Conservation (phyloP, 192 early-diverging fungal species). For the Gryganskiella cystojenkinii region DNA sequence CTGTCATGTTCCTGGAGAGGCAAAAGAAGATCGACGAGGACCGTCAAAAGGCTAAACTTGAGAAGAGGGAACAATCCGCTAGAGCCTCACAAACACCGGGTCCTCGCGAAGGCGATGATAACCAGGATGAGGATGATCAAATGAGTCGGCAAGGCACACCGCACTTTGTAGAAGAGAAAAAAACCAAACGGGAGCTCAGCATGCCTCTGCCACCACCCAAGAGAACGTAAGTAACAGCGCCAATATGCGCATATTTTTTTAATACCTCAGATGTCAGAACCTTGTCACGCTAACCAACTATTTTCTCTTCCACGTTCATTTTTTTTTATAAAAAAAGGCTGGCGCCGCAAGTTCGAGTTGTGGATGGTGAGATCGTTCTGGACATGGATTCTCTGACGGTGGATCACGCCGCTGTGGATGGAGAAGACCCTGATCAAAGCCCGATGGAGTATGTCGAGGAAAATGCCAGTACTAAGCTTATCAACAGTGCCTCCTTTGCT, state of each 20-base stretch:
- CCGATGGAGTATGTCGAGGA: slow-evolving; percentile 54
- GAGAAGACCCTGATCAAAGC: slow-evolving; percentile 13
- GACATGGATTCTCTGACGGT: slow-evolving; percentile 44
- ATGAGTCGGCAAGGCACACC: background rate
- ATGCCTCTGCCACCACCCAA: no score
- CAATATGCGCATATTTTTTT: no score
- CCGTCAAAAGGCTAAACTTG: slow-evolving; percentile 16
- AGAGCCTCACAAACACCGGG: slow-evolving; percentile 5
- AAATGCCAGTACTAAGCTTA: slow-evolving; percentile 38
- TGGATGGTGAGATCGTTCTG: slow-evolving; percentile 46
- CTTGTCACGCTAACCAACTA: background rate
- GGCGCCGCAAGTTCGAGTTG: slow-evolving; percentile 47
- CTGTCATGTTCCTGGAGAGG: slow-evolving; percentile 18
- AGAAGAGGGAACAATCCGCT: slow-evolving; percentile 9
- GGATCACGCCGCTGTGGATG: slow-evolving; percentile 44
- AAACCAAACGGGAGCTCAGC: no score
- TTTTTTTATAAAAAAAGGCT: slow-evolving; percentile 12
- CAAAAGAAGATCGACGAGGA: slow-evolving; percentile 25
- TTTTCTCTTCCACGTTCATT: background rate
- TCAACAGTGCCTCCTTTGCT: slow-evolving; percentile 38
- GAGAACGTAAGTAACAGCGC: background rate
- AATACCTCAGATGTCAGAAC: no score
- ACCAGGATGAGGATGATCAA: background rate
- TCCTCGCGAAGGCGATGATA: slow-evolving; percentile 2
- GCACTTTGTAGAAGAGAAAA: no score